Base-by-base conservation (phyloP, 768 basidiomycete genomes). In the Podaxis carcinomalis region DNA sequence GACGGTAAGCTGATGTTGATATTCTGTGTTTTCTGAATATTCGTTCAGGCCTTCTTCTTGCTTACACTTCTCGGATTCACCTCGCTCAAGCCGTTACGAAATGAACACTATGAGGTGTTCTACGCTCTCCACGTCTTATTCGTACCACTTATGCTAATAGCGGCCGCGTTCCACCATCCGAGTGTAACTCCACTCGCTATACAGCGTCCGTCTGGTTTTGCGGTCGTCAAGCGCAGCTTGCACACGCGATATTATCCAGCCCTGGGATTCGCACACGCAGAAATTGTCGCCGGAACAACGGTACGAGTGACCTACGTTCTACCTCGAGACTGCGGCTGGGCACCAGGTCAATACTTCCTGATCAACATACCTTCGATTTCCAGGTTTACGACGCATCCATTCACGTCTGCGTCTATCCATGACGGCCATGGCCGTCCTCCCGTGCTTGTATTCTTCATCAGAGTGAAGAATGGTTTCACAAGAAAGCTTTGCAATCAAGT, bases 261-360 rank as follows among this genome's bases (percentile, higher is more conserved):
- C 0, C 74, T 79, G 9, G 90, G 90, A 1, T 90, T 51, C 19
- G 61, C 51, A 6, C 61, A 62, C 23, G 61, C 61, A 5, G 61
- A 62, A 49, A 54, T 91, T 6, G 75, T 92, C 16, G 83, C 90
- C 0, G 91, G 90, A 7, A 77, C 80, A 2, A 89, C 87, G 4
- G 72, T 92, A 16, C 85, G 90, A 46, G 69, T 92, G n/a, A 84
- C 86, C 0, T 73, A 91, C 42, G 74, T 84, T 57, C 77, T 87
- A 0, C 79, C 85, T 0, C 78, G 80, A 1, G 80, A 78, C 53
- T 69, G 88, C 52, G 70, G 77, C 0, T 92, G 90, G 90, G 80
- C 84, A 0, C 85, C 90, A 2, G 91, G 90, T n/a, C 91, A 92
- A 70, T 87, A 90, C 70, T 84, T 92, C 66, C 77, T 88, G 23